Base-by-base conservation (phyloP, 331 rosid species). In the Erythrophleum ivorense region DNA sequence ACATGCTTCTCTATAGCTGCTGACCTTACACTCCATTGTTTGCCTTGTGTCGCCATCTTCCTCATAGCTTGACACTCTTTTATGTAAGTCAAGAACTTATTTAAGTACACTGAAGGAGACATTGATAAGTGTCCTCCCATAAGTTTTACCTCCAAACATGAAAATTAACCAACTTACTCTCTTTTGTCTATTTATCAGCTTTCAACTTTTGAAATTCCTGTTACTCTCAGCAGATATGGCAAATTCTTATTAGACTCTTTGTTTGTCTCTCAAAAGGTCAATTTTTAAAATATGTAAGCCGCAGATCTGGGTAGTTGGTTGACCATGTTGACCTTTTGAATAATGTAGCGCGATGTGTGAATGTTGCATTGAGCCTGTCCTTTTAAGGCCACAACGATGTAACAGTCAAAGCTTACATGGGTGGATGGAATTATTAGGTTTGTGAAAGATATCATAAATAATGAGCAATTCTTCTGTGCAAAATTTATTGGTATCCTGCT, bases 361-460 rank as follows among this genome's bases (percentile, higher is more conserved):
- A 15, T 16, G 21, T 16, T 53, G 7, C 21, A 16, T 15, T 53
- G 71, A 78, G 46, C 18, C 71, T 41, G 12, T 21, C 36, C 9
- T 55, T 31, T 67, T 34, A 50, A 65, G 79, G 64, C 54, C 19
- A 3, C 78, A 81, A 66, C 34, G 57, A 58, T n/a, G 34, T 36
- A 36, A 21, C 60, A 31, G 13, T 55, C 38, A 46, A 46, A 46
- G 2, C 50, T 46, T 46, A 52, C 53, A 75, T 43, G 70, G 55
- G 73, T 2, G 36, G 40, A 41, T 45, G 72, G 58, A 49, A 53
- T 74, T 71, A 57, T 50, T 64, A 3, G 31, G 75, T 67, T 77
- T 79, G 62, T 46, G 75, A 55, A 29, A 60, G 65, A 58, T 66
- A 68, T 76, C 60, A 40, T 55, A 60, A 78, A 38, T 64, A 73